These are phyloP conservation scores for Abrus precatorius DNA, from an alignment of 306 rosid genomes.

Conservation along the genomic window DNA sequence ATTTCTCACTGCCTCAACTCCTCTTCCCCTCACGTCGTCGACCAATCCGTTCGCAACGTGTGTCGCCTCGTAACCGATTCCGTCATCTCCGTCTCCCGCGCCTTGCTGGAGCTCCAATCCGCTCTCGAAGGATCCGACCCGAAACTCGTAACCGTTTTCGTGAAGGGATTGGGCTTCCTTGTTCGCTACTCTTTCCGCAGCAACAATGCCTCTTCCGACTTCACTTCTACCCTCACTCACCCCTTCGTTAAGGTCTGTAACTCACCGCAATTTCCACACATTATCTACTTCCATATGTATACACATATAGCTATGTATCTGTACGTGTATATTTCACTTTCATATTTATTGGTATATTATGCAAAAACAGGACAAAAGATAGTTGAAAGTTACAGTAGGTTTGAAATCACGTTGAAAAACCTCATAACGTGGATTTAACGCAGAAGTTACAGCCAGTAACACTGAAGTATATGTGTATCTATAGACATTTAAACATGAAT, in stretches of 20 bases:
- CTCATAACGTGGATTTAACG: too few species aligned
- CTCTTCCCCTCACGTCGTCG: slow-evolving; percentile 75
- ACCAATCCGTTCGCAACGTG: slow-evolving; percentile 84
- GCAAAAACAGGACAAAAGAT: background rate
- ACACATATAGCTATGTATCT: background rate
- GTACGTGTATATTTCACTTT: background rate
- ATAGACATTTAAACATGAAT: too few species aligned
- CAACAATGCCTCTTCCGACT: slow-evolving; percentile 58
- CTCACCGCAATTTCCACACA: background rate
- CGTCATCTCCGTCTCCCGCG: slow-evolving; percentile 56
- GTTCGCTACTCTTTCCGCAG: slow-evolving; percentile 70
- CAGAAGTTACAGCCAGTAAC: too few species aligned
- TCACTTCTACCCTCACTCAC: slow-evolving; percentile 58
- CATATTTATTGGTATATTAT: background rate
- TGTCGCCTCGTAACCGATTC: slow-evolving; percentile 79
- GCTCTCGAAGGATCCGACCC: slow-evolving; percentile 77
- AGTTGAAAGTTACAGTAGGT: too few species aligned
- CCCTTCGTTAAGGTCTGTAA: slow-evolving; percentile 76
- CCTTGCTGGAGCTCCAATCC: slow-evolving; percentile 79
- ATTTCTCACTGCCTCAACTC: slow-evolving; percentile 76
- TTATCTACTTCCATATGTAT: background rate
- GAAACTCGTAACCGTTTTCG: slow-evolving; percentile 66
- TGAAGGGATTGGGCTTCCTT: slow-evolving; percentile 80
- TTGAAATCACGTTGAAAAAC: too few species aligned
- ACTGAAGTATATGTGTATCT: too few species aligned